Base-by-base conservation (phyloP, 169 alveolate species). In the Theileria sp. region DNA sequence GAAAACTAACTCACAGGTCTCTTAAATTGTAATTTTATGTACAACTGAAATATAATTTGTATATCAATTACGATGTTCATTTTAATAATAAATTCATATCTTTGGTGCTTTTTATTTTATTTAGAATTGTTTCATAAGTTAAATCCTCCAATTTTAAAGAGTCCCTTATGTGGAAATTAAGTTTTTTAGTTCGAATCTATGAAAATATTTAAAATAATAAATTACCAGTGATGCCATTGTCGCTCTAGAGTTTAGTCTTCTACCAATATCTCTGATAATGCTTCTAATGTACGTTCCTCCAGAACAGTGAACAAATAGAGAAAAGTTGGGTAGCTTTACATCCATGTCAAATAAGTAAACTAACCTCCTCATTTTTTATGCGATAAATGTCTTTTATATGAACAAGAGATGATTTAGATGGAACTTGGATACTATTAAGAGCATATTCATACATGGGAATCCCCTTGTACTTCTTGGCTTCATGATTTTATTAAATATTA, bases 251-350 rank as follows among this genome's bases (percentile, higher is more conserved):
- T 86, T 86, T 7, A 90, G 60, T 21, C 86, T 77, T 65, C 75
- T 65, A 19, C 92, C 93, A 60, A 90, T 72, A 49, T 90, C 94
- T 26, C 92, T 64, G 67, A 90, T 73, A 19, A 90, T 66, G 75
- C 92, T 87, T 61, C 94, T 73, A 72, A 90, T 86, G 79, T 90
- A 90, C 25, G 93, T 90, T 17, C 94, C 94, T 19, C 92, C 88
- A 21, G 94, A 90, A 75, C 93, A 70, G 44, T 72, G 62, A 21
- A 87, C 84, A 32, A 81, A 50, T 9, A 90, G 38, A 34, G 88
- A 81, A 25, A 90, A 87, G 61, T 85, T 66, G 32, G 94, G 94
- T 7, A 90, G 70, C 84, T 90, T 71, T 1, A 64, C 12, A 51
- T 49, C 58, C 21, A 61, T 62, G 38, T 60, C n/a, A n/a, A 51